phyloP scores from a whole-genome alignment of 192 early-diverging fungal genomes.

The Coemansia sp. region DNA sequence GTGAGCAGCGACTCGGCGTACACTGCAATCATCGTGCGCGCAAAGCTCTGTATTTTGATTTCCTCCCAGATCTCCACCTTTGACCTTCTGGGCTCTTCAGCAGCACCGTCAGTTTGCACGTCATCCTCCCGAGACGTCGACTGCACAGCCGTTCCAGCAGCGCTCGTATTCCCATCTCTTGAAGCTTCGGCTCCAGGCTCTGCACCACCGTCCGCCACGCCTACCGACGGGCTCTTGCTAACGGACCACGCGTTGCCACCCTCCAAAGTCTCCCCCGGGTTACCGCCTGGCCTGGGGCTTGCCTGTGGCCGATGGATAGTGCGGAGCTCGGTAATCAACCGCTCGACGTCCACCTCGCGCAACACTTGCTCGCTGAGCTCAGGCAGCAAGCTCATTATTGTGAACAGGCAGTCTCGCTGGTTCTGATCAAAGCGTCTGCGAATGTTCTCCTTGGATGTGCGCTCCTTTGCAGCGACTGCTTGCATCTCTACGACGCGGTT shows the following conservation, averaged over 20 bases:
- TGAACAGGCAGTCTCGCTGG: constrained; percentile 88
- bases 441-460: constrained; percentile 65
- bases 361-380: constrained; percentile 79
- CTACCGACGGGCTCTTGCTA: not conserved
- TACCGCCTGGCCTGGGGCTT: not conserved
- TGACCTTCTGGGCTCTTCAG: constrained; percentile 40
- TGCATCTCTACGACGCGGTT: constrained; percentile 76
- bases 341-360: constrained; percentile 79
- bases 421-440: constrained; percentile 93
- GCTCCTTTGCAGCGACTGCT: constrained; percentile 64
- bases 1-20: constrained; percentile 89
- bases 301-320: constrained; percentile 32
- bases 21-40: constrained; percentile 80
- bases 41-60: constrained; percentile 88
- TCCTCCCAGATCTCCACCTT: constrained; percentile 87
- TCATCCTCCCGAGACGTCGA: not conserved
- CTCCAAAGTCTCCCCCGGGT: not conserved
- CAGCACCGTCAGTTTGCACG: not conserved
- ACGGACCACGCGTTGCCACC: constrained; percentile 26
- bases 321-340: constrained; percentile 54
- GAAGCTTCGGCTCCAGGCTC: not conserved
- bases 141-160: not conserved
- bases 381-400: constrained; percentile 81
- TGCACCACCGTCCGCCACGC: not conserved
- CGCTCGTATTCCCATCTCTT: not conserved